Evolutionary conservation across 352 stramenopile genomes (phyloP), one percentile per base, ranked within the genome.

Genomic region (Phytopythium helicoides): DNA sequence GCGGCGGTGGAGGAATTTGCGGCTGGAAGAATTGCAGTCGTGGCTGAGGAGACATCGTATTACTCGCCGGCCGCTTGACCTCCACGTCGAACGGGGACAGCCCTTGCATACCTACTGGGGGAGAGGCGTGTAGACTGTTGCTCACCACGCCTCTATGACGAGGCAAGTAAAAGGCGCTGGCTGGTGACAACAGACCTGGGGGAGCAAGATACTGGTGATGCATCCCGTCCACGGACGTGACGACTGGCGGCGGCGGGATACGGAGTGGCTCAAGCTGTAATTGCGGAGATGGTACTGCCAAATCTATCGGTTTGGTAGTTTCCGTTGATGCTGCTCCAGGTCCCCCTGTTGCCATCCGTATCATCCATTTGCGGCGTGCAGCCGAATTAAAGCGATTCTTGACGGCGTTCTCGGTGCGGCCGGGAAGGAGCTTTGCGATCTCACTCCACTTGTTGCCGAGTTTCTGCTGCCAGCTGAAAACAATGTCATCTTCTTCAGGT

Each of bases 381-480:
- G 83, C 83, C 37, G 86, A 96, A 52, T 98, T 97, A 78, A 94
- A 99, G 7, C 93, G 81, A 68, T 99, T 99, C 72, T 99, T 99
- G 39, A 99, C 97, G 22, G 91, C 92, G 56, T 99, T 99, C 65
- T 99, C 95, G 1, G 94, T 98, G 26, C 97, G 76, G 1, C 97
- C 97, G 16, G 96, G 95, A 26, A 99, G 76, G 23, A 96, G 68
- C 63, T 99, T 99, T 22, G 96, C 95, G 58, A 99, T 99, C 61
- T 98, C 94, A 48, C 92, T 97, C 97, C 97, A 99, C 63, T 97
- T 94, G 73, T 99, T 99, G 14, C 97, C 97, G 45, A 96, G 83
- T 40, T 83, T 77, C 42, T 91, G 76, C 54, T 98, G 91, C 56
- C 76, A 80, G 40, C 76, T 64, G 49, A 97, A 95, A 19, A 98